Base-by-base conservation (phyloP, 345 rosid species). In the Isatis tinctoria region DNA sequence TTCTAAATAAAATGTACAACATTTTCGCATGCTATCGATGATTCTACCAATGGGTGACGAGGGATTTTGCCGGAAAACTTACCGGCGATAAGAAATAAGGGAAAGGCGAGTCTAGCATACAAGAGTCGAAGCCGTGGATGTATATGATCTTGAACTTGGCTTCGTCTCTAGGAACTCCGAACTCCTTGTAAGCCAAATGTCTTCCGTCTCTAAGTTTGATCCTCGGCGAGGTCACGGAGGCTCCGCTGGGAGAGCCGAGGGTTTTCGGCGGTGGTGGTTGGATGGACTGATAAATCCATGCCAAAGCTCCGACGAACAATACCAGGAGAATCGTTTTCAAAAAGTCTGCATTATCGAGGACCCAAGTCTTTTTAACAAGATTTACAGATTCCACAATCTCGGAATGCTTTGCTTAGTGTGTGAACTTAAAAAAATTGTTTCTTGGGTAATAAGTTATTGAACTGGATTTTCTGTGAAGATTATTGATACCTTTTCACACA, bases 191-290 rank as follows among this genome's bases (percentile, higher is more conserved):
- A 37, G 90, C 88, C 57, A 87, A 35, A 74, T 87, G 71, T 49
- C 92, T 83, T n/a, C 86, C 87, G 49, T 87, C 92, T 74, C 85
- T 78, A 13, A 87, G 70, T 74, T 78, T 81, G 56, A 87, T 70
- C 60, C 90, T 81, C 18, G 80, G 75, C 0, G 80, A 74, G 24
- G 84, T 84, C 47, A 83, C 64, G 30, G 82, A 54, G 13, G 76
- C 74, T 20, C 87, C 85, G 1, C 40, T 82, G 0, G 83, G 79
- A 51, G 85, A 82, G 62, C 87, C 86, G 48, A 80, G 68, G 17
- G 69, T 51, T 32, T 70, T 83, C 35, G 84, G 47, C 39, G 82
- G 83, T 5, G 83, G 90, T 7, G 88, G 90, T 52, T 44, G 78
- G 75, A 66, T 79, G 26, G 74, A 65, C 63, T 79, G 87, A 65